These are phyloP conservation scores for Emergomyces africanus DNA, from an alignment of 2,329 filamentous ascomycete genomes.

Conservation along the genomic window DNA sequence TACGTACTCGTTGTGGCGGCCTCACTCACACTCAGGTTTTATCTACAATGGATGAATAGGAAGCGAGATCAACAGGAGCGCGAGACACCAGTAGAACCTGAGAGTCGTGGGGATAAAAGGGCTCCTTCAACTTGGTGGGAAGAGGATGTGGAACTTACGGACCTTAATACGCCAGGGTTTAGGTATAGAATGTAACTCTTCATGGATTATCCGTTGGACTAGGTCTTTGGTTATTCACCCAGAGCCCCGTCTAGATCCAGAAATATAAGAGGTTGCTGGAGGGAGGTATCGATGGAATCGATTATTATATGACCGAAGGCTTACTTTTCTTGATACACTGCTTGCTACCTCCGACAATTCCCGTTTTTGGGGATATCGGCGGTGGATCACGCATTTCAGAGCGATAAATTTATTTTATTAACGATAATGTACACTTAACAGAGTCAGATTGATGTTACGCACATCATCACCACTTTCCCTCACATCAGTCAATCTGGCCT, in stretches of 20 bases:
- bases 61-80: slow-evolving; percentile 18
- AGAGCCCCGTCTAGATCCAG: no score
- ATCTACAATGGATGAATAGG: slow-evolving; percentile 22
- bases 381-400: no score
- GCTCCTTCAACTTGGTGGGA: background rate
- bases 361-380: no score
- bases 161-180: background rate
- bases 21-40: background rate
- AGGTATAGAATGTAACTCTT: background rate
- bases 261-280: no score
- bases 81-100: background rate
- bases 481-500: no score
- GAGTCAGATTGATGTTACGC: background rate
- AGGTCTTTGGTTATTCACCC: background rate
- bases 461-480: background rate
- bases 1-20: slow-evolving; percentile 34
- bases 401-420: background rate
- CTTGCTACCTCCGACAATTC: no score
- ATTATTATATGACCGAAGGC: no score
- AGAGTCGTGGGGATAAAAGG: background rate
- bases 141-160: background rate
- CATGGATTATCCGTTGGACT: background rate
- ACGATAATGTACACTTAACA: background rate
- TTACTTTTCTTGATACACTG: no score
- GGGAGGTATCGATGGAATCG: no score